Evolutionary conservation across 1,284 basidiomycete genomes (phyloP).

Genomic region (Microbotryum saponariae): DNA sequence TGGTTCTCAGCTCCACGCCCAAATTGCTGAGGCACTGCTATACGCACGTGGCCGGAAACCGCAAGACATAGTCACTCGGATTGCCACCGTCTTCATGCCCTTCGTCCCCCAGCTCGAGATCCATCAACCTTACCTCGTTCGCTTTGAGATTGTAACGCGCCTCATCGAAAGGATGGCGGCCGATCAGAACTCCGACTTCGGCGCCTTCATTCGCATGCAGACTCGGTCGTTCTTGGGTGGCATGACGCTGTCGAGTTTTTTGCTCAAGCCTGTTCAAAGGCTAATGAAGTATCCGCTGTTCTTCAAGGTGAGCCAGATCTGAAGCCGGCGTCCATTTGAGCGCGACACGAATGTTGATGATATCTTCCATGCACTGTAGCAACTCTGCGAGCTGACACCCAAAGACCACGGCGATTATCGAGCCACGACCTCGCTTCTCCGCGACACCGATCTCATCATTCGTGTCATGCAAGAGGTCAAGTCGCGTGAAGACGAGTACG

Average conservation of each 20-base stretch:
- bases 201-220: conserved; percentile 72
- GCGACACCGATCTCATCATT: conserved; percentile 60
- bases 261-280: conserved; percentile 67
- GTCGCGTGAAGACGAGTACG: conserved; percentile 71
- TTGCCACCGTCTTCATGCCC: conserved; percentile 54
- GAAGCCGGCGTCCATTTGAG: too few relatives aligned
- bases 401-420: conserved; percentile 60
- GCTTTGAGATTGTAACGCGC: conserved; percentile 55
- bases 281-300: conserved; percentile 63
- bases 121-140: conserved; percentile 75
- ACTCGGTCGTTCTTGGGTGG: conserved; percentile 48
- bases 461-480: conserved; percentile 73
- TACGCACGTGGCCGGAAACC: conserved; percentile 44
- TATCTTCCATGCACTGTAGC: conserved; percentile 42
- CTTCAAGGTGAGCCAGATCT: conserved; percentile 56
- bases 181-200: conserved; percentile 59
- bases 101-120: conserved; percentile 63
- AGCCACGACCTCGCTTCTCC: conserved; percentile 57
- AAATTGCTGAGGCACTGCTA: conserved; percentile 53
- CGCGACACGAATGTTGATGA: too few relatives aligned
- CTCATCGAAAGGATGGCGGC: conserved; percentile 53
- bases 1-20: conserved; percentile 54
- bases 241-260: conserved; percentile 57
- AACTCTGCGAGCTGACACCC: conserved; percentile 60
- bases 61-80: conserved; percentile 45